These are phyloP conservation scores for Leccinum griseonigrum DNA, from an alignment of 1,284 basidiomycete species.

Conservation along the genomic window DNA sequence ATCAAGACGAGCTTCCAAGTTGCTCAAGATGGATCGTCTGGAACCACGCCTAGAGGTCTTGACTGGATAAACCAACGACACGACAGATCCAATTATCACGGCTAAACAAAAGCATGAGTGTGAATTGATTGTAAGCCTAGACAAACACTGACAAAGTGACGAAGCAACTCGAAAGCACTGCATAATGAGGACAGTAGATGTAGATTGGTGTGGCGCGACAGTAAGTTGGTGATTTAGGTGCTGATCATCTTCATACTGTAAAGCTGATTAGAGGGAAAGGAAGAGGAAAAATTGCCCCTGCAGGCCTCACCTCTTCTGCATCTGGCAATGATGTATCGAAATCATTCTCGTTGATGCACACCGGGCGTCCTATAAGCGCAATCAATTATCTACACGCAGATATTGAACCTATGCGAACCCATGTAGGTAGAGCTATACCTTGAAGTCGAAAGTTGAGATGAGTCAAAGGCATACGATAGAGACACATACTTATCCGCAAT, in stretches of 20 bases:
- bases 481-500: conserved; percentile 65
- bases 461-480: conserved; percentile 2
- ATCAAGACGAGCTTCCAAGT: conserved; percentile 68
- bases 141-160: conserved; percentile 50
- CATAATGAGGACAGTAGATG: conserved; percentile 50
- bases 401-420: conserved; percentile 38
- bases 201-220: conserved; percentile 21
- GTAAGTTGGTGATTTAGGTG: conserved; percentile 6
- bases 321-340: conserved; percentile 71
- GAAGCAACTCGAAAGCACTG: conserved; percentile 60
- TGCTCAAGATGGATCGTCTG: conserved; percentile 47
- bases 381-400: conserved; percentile 5
- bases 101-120: conserved; percentile 36
- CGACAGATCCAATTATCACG: conserved; percentile 62
- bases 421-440: conserved; percentile 71
- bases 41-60: conserved; percentile 45
- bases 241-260: conserved; percentile 50
- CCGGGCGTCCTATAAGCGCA: conserved; percentile 52
- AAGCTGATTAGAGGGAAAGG: conserved; percentile 10
- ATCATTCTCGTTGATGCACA: conserved; percentile 69
- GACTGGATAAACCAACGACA: conserved; percentile 75
- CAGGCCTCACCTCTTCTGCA: conserved; percentile 44
- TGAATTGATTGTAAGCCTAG: conserved; percentile 1
- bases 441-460: conserved; percentile 9
- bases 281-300: not conserved